A percentile compares a stretch with the other conserved stretches of the same genome.
Evolutionary conservation across 345 rosid species (phyloP).

Genomic region (Populus deltoides): DNA sequence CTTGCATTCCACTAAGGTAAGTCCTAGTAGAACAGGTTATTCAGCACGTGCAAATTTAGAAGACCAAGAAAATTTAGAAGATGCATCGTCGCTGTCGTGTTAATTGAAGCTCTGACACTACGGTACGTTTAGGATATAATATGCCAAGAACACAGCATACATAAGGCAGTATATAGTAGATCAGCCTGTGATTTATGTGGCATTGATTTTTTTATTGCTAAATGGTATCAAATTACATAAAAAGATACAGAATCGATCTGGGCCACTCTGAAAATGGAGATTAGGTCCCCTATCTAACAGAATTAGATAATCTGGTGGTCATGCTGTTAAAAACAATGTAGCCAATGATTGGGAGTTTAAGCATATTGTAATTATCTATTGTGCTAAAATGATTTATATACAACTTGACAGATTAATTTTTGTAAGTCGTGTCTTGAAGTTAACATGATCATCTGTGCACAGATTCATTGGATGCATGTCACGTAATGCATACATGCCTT

Average conservation of each 20-base stretch:
- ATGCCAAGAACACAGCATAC: neutral
- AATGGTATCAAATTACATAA: neutral
- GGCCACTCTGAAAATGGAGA: neutral
- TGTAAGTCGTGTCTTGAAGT: neutral
- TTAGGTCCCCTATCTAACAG: neutral
- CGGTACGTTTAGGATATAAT: neutral
- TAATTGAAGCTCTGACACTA: neutral
- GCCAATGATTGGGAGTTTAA: conserved; percentile 1
- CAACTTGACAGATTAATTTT: neutral
- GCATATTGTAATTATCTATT: conserved; percentile 1
- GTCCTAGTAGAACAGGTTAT: conserved; percentile 20
- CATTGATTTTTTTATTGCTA: neutral
- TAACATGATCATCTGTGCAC: neutral
- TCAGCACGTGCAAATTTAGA: neutral
- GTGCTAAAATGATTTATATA: neutral
- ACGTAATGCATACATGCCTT: neutral
- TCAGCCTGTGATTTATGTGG: neutral
- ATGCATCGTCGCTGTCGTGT: neutral
- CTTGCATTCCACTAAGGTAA: conserved; percentile 13
- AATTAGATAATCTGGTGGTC: neutral
- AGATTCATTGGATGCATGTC: neutral
- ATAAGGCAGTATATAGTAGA: neutral
- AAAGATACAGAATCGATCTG: neutral
- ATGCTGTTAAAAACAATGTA: neutral
- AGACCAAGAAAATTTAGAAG: neutral